Evolutionary conservation across 352 stramenopile genomes (phyloP), one percentile per base, ranked within the genome.

Genomic region (Pythium plurisporium): DNA sequence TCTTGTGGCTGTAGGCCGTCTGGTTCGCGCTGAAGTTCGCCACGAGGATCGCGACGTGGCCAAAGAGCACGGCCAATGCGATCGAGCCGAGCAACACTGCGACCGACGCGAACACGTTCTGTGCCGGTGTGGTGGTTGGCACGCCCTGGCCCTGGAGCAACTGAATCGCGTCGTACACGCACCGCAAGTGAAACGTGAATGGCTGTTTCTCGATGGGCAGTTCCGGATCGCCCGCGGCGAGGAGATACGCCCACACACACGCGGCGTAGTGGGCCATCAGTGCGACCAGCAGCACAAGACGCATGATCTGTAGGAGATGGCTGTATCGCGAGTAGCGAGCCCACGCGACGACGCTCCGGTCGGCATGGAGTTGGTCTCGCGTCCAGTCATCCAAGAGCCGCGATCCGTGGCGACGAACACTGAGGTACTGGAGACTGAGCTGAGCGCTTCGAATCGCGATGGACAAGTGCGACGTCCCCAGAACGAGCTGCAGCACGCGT

Each of bases 1-100:
- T 87, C 42, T 89, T 89, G 11, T 71, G 74, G 36, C 84, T 64
- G 50, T 88, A 93, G 26, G 58, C 70, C 0, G 71, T 84, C 7
- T 54, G 55, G 22, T 76, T 80, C 11, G 70, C 69, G 30, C 76
- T 81, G 41, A 89, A 83, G 43, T 84, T 86, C 9, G 75, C 64
- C 7, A 92, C 76, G 3, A 87, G 68, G 5, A 90, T 73, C 7
- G 67, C 74, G 10, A 92, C 82, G 29, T 89, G 31, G 12, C 79
- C 79, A 30, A 90, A 90, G 7, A 90, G 62, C 11, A 87, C 68
- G 6, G 78, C 82, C 3, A 92, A 60, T 1, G 82, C 51, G 27
- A 92, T 66, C 0, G 79, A 82, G 2, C 79, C 78, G 3, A 87
- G 17, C 0, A 92, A 55, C 1, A 84, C 62, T 6, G 64, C 68